phyloP scores from a whole-genome alignment of 2,329 filamentous ascomycete genomes.

The Neopestalotiopsis sp. region DNA sequence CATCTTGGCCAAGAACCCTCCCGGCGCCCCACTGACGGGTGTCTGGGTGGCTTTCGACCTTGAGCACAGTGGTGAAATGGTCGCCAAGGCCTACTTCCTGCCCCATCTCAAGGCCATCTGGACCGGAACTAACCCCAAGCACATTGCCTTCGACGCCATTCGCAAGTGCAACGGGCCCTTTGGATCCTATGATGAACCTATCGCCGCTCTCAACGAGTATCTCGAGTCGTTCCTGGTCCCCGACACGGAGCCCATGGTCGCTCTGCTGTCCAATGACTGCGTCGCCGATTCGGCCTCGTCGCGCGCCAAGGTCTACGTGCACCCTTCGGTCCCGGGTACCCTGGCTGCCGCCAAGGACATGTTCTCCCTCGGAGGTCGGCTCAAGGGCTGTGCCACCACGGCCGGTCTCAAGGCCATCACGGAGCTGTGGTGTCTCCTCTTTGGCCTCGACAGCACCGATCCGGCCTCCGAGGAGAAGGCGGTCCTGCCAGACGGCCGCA shows the following conservation, averaged over 20 bases:
- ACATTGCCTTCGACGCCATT: conserved; percentile 11
- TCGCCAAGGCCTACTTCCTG: conserved; percentile 23
- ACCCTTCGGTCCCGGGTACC: neutral
- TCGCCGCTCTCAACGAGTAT: neutral
- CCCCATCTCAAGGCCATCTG: conserved; percentile 6
- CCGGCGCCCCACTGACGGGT: neutral
- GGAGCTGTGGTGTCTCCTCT: neutral
- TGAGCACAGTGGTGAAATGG: conserved; percentile 13
- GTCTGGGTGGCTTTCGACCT: conserved; percentile 22
- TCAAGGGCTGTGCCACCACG: neutral
- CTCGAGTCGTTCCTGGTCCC: neutral
- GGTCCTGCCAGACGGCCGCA: neutral
- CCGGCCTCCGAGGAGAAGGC: neutral
- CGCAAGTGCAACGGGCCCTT: neutral
- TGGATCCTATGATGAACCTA: neutral
- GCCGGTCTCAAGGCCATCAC: neutral
- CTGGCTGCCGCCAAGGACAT: conserved; percentile 18
- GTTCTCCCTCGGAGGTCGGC: conserved; percentile 16
- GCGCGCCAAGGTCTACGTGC: conserved; percentile 20
- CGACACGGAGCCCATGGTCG: neutral
- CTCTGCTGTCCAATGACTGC: conserved; percentile 22
- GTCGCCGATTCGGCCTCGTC: conserved; percentile 13
- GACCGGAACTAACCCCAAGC: neutral
- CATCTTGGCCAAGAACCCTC: neutral
- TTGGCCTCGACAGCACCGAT: neutral